These are phyloP conservation scores for Dactylella cylindrospora DNA, from an alignment of 2,329 filamentous ascomycete genomes.

Conservation along the genomic window DNA sequence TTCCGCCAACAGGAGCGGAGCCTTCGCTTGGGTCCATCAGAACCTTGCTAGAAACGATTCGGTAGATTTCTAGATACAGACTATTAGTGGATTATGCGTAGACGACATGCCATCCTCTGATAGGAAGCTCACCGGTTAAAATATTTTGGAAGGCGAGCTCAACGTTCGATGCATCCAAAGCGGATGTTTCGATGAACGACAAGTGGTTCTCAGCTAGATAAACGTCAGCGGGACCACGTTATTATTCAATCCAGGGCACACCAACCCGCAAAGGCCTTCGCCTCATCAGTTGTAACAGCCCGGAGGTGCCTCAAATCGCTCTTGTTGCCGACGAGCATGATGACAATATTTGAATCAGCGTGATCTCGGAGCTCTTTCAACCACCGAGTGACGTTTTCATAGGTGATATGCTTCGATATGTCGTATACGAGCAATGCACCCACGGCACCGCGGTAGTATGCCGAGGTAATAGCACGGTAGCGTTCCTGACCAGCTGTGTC, in stretches of 20 bases:
- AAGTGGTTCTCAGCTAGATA: slow-evolving; percentile 86
- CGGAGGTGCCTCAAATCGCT: slow-evolving; percentile 98
- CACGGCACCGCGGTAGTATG: slow-evolving; percentile 97
- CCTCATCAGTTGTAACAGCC: slow-evolving; percentile 95
- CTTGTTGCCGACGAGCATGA: slow-evolving; percentile 99
- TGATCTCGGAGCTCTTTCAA: slow-evolving; percentile 97
- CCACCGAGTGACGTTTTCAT: slow-evolving; percentile 98
- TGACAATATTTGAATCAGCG: slow-evolving; percentile 97
- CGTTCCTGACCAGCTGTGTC: slow-evolving; percentile 98
- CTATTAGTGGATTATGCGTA: not conserved
- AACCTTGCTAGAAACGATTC: slow-evolving; percentile 96
- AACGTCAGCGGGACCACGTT: not conserved
- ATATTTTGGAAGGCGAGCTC: slow-evolving; percentile 99
- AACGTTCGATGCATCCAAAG: slow-evolving; percentile 97
- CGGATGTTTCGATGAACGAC: slow-evolving; percentile 98
- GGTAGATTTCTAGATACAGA: slow-evolving; percentile 82
- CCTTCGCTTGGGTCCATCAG: slow-evolving; percentile 79
- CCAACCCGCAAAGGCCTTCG: slow-evolving; percentile 94
- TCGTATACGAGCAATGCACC: slow-evolving; percentile 98
- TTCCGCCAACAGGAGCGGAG: slow-evolving; percentile 75
- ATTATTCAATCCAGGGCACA: slow-evolving; percentile 45
- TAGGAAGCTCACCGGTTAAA: slow-evolving; percentile 74
- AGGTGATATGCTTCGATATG: slow-evolving; percentile 99
- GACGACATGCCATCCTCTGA: not conserved
- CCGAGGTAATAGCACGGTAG: slow-evolving; percentile 98